Percentiles rank a stretch among this genome's conserved stretches.
These are phyloP conservation scores for Larix sibirica DNA, from an alignment of 83 land plant genomes.

Conservation along the genomic window DNA sequence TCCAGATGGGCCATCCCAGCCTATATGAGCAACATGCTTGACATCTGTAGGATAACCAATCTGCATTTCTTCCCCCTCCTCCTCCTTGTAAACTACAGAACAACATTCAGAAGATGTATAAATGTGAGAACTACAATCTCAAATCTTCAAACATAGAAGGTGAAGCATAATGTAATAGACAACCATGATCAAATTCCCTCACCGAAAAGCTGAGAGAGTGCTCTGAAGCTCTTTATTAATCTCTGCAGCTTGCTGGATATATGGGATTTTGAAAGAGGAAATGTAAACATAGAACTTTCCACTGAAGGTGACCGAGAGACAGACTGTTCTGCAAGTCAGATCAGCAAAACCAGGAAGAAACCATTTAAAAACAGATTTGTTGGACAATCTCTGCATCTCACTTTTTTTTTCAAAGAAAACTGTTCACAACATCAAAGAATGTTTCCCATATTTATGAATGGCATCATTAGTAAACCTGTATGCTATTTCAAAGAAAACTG, in stretches of 20 bases:
- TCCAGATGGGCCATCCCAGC: conserved; percentile 55
- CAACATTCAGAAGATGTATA: not conserved
- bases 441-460: not conserved
- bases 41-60: conserved; percentile 72
- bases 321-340: conserved; percentile 5
- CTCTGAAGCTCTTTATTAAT: conserved; percentile 49
- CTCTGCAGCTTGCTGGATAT: conserved; percentile 47
- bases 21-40: conserved; percentile 76
- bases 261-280: conserved; percentile 2
- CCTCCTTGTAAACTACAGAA: conserved; percentile 21
- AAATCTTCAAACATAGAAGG: not conserved
- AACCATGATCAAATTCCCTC: not conserved
- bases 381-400: not conserved
- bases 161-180: not conserved
- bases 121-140: not conserved
- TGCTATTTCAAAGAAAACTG: not conserved
- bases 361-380: not conserved
- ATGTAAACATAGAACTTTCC: conserved; percentile 1
- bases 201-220: conserved; percentile 59
- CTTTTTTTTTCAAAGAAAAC: not conserved
- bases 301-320: not conserved
- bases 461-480: not conserved
- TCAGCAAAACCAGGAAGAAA: not conserved
- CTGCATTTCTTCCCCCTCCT: conserved; percentile 48
- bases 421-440: not conserved